A percentile compares a stretch with the other conserved stretches of the same genome.
Conservation (phyloP, 768 basidiomycete species). For the Macrolepiota dolichaula region DNA sequence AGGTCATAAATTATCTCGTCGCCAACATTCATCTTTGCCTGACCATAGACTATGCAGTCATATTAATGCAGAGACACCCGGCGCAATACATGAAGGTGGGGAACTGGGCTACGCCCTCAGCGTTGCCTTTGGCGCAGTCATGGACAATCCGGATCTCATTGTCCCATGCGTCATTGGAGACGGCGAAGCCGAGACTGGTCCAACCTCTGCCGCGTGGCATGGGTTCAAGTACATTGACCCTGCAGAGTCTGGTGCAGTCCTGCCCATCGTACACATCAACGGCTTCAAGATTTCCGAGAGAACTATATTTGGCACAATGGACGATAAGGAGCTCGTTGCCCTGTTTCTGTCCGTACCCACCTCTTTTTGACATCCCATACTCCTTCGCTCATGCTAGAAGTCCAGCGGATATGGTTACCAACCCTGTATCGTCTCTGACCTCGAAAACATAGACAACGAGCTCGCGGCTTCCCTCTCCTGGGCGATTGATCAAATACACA, state of each 20-base stretch:
- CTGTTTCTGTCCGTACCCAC: slow-evolving; percentile 59
- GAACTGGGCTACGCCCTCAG: slow-evolving; percentile 88
- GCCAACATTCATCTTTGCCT: neutral
- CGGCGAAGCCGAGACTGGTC: slow-evolving; percentile 82
- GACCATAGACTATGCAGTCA: slow-evolving; percentile 35
- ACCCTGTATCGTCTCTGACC: slow-evolving; percentile 73
- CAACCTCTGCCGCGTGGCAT: slow-evolving; percentile 81
- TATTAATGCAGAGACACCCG: slow-evolving; percentile 83
- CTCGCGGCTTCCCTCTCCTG: slow-evolving; percentile 82
- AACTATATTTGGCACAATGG: slow-evolving; percentile 89
- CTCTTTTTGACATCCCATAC: neutral
- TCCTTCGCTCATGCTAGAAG: slow-evolving; percentile 6
- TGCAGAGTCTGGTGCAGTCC: slow-evolving; percentile 81
- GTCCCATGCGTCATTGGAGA: slow-evolving; percentile 84
- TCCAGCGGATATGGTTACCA: slow-evolving; percentile 84
- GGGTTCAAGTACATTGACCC: slow-evolving; percentile 90
- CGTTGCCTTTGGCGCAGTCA: slow-evolving; percentile 83
- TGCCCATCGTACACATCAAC: slow-evolving; percentile 89
- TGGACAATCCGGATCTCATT: slow-evolving; percentile 88
- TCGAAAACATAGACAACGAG: slow-evolving; percentile 67
- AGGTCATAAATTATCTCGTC: slow-evolving; percentile 40
- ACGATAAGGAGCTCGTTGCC: slow-evolving; percentile 74
- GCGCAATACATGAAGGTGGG: slow-evolving; percentile 88
- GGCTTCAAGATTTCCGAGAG: slow-evolving; percentile 91
- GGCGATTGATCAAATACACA: slow-evolving; percentile 69